Percentiles rank a stretch among this genome's conserved stretches.
These are phyloP conservation scores for Anethum foeniculum DNA, from an alignment of 140 eudicot genomes.

Conservation along the genomic window DNA sequence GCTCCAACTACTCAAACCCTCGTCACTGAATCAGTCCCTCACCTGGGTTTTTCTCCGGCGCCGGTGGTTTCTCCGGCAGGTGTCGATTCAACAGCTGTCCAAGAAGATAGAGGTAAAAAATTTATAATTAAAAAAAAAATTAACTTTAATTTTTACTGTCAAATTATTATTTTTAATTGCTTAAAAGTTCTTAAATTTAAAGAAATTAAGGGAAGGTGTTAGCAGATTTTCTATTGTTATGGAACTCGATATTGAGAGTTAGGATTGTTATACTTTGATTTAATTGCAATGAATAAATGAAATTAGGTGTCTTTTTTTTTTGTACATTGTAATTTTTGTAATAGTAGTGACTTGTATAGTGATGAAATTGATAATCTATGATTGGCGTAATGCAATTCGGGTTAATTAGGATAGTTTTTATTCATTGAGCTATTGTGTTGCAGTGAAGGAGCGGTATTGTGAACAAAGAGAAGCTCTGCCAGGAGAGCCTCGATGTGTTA, in stretches of 20 bases:
- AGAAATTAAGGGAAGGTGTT: not conserved
- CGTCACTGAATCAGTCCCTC: not conserved
- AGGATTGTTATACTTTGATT: not conserved
- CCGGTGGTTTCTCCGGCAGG: not conserved
- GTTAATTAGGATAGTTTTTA: not conserved
- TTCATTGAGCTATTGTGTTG: conserved; percentile 12
- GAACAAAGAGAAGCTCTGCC: conserved; percentile 95
- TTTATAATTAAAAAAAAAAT: not conserved
- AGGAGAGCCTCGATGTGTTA: conserved; percentile 70
- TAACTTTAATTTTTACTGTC: not conserved
- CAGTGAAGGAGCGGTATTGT: conserved; percentile 62
- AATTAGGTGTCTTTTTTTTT: not conserved
- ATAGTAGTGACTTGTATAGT: not conserved
- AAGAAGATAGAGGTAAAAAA: not conserved
- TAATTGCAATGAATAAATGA: not conserved
- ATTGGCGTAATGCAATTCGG: not conserved
- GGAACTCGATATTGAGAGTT: not conserved
- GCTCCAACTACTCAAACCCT: not conserved
- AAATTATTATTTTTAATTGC: not conserved
- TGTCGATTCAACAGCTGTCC: not conserved
- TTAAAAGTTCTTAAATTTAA: not conserved
- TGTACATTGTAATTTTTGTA: not conserved
- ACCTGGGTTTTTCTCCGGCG: conserved; percentile 1
- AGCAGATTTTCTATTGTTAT: not conserved
- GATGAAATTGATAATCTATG: not conserved